Evolutionary conservation across 306 rosid genomes (phyloP).

Genomic region (Spatholobus suberectus): DNA sequence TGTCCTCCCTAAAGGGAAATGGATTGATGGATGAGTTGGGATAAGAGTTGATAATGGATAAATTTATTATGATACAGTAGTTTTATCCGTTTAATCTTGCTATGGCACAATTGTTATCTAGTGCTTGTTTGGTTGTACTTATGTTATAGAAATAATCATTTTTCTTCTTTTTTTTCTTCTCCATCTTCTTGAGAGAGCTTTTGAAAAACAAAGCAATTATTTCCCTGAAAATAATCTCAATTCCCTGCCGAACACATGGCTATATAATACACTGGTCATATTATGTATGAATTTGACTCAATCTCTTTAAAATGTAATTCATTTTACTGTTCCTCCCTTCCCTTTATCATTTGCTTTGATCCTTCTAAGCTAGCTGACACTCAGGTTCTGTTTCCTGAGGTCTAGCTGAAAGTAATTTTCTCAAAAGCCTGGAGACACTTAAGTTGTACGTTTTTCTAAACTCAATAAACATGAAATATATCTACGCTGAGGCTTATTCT

Average conservation of each 20-base stretch:
- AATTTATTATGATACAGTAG: not conserved
- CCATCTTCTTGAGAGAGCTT: not conserved
- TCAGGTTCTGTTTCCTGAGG: conserved; percentile 5
- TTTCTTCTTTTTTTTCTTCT: not conserved
- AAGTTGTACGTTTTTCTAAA: not conserved
- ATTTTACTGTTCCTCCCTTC: not conserved
- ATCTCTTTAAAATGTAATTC: not conserved
- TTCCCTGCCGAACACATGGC: not conserved
- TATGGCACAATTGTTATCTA: not conserved
- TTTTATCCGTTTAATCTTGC: not conserved
- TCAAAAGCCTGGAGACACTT: conserved; percentile 19
- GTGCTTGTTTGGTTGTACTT: not conserved
- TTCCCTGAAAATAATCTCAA: not conserved
- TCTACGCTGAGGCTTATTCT: not conserved
- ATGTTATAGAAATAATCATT: not conserved
- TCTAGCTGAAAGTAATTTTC: conserved; percentile 22
- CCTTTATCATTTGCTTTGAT: not conserved
- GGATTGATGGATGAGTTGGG: conserved; percentile 1
- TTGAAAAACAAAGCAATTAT: not conserved
- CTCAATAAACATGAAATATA: conserved; percentile 12
- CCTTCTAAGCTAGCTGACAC: conserved; percentile 8
- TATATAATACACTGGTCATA: not conserved
- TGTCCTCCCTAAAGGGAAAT: not conserved
- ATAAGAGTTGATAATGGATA: not conserved
- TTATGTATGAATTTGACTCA: not conserved